Evolutionary conservation across 495 filamentous ascomycete genomes (phyloP).

Genomic region (Penicillium manginii): DNA sequence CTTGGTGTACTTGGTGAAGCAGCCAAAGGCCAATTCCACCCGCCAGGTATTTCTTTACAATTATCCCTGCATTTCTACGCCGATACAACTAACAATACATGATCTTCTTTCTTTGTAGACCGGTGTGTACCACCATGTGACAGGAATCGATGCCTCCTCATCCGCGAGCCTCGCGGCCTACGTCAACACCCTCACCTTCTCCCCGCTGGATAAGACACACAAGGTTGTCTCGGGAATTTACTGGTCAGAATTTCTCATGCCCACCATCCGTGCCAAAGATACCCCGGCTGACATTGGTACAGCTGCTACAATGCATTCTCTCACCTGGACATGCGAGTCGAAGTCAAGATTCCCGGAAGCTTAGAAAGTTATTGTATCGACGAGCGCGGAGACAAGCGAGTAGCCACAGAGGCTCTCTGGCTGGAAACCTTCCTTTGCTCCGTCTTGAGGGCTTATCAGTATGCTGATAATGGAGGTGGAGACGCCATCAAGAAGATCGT

Average conservation of each 20-base stretch:
- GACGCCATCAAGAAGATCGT: conserved; percentile 93
- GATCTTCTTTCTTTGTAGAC: conserved; percentile 51
- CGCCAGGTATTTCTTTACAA: conserved; percentile 44
- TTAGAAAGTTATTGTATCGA: conserved; percentile 97
- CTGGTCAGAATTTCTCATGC: conserved; percentile 60
- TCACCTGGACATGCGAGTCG: conserved; percentile 95
- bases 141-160: conserved; percentile 94
- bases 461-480: conserved; percentile 91
- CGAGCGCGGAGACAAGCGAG: conserved; percentile 90
- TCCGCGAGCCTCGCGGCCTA: conserved; percentile 96
- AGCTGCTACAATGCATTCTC: conserved; percentile 99
- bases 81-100: conserved; percentile 7
- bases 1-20: conserved; percentile 92
- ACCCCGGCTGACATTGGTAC: conserved; percentile 24
- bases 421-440: conserved; percentile 96
- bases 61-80: background rate
- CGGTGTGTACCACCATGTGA: conserved; percentile 97
- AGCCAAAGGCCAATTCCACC: conserved; percentile 61
- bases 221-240: conserved; percentile 94
- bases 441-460: conserved; percentile 90
- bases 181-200: conserved; percentile 95
- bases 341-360: conserved; percentile 92
- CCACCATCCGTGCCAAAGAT: background rate
- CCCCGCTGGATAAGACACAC: conserved; percentile 79
- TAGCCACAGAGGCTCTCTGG: conserved; percentile 91